Evolutionary conservation across 495 filamentous ascomycete genomes (phyloP), one percentile per base, ranked within the genome.

Genomic region (Penicillium angulare): DNA sequence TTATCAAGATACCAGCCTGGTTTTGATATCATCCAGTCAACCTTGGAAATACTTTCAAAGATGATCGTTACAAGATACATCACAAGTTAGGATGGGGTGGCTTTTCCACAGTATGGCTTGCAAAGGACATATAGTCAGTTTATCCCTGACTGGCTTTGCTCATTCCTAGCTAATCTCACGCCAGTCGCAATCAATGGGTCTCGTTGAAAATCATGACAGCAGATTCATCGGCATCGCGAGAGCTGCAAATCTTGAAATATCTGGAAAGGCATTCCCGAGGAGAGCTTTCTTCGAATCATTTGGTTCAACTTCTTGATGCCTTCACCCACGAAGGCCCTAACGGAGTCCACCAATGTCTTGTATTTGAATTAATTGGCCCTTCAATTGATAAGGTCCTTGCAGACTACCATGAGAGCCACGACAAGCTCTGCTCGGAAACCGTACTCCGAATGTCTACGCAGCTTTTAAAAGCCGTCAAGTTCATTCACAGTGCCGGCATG

Each of bases 31-130:
- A 93, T 61, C 90, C 89, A 2, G 87, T 92, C 10, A 73, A 75
- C 33, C 81, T 93, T 27, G 90, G 89, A 42, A 90, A 93, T 69
- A 83, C 84, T 53, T 93, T 92, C 73, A 88, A 91, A 57, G 79
- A 91, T 61, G 86, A 85, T 40, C 86, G 86, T 63, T 95, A 95
- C 72, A 88, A 86, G 3, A 79, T 93, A 39, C n/a, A 40, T 45
- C 84, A 89, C 53, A 93, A 95, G 74, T 75, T 95, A 36, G 90
- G 88, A 24, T 95, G 84, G 86, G 89, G 90, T 50, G 87, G 90
- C 56, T 92, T 89, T 73, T 91, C 87, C 3, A 95, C 90, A 1
- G 89, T 92, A 18, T 95, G 90, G 90, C 76, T 95, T 43, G 69
- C 64, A 5, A 56, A 50, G 15, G 70, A 77, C 45, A 60, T 29